phyloP scores from a whole-genome alignment of 345 rosid species.

The Murraya koenigii region DNA sequence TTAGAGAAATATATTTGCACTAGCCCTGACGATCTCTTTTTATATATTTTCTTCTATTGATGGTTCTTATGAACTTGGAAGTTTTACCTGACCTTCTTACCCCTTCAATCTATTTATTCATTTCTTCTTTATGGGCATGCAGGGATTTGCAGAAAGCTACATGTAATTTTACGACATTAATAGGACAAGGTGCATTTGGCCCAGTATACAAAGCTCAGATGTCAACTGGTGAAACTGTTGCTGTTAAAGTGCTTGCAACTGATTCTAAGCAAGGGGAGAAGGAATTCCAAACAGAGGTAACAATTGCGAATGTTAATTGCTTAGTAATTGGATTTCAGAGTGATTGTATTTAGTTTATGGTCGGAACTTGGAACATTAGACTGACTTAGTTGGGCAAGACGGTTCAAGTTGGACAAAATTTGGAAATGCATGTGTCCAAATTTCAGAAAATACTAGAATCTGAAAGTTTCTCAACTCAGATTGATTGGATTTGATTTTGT shows the following conservation, averaged over 20 bases:
- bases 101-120: neutral
- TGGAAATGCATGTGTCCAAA: neutral
- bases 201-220: constrained; percentile 97
- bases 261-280: constrained; percentile 98
- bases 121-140: constrained; percentile 16
- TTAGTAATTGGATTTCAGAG: neutral
- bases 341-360: neutral
- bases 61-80: neutral
- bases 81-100: neutral
- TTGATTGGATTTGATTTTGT: neutral
- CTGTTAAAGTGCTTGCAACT: constrained; percentile 92
- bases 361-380: neutral
- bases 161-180: constrained; percentile 74
- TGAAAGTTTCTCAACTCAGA: neutral
- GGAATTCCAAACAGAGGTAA: constrained; percentile 97
- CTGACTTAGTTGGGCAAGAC: neutral
- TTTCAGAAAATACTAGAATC: neutral
- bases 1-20: neutral
- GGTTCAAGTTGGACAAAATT: neutral
- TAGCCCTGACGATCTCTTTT: neutral
- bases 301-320: constrained; percentile 7
- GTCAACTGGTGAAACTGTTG: constrained; percentile 87
- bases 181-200: constrained; percentile 99
- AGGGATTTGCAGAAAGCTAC: constrained; percentile 99
- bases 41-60: neutral